Evolutionary conservation across 371 early-diverging fungal species (phyloP), one percentile per base, ranked within the genome.

Genomic region (Mucor mucedo): DNA sequence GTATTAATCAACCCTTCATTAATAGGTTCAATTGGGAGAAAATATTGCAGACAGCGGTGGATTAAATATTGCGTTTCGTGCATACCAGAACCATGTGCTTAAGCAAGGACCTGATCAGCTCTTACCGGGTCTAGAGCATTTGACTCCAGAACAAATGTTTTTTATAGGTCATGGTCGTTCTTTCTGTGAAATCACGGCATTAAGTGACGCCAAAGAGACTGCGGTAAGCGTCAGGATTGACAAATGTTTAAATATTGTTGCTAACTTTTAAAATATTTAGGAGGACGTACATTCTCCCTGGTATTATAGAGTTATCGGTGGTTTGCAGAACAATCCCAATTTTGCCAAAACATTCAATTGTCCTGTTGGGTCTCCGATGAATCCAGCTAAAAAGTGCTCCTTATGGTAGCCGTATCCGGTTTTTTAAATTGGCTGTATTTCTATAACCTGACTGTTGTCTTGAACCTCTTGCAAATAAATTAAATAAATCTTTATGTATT

Each of bases 31-130:
- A 0, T 68, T 90, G n/a, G 82, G 82, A 16, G 91, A 90, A 70
- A 91, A 90, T 69, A 63, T 92, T 39, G 90, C 93, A 5, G 93
- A 92, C 63, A 88, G 86, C 56, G 91, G 91, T 6, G 93, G 91
- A n/a, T 8, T 86, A 39, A 56, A 57, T 6, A 64, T 66, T 39
- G 65, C 82, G 0, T 80, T 69, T 42, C 44, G 58, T 7, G 69
- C 80, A 6, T 65, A 65, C 13, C 52, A 41, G 27, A 39, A 44
- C 14, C 53, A 45, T 28, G 11, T 61, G 2, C n/a, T 13, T 4
- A 32, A 44, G 2, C n/a, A 27, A 9, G 35, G 53, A 21, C n/a
- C 40, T 5, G 66, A 60, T 13, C 42, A 40, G 47, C 48, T 42
- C 39, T 29, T 79, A 10, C 80, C 87, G 7, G 88, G 87, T 1